Conservation (phyloP, 257 asterid species). For the Solanum gandarillasii region DNA sequence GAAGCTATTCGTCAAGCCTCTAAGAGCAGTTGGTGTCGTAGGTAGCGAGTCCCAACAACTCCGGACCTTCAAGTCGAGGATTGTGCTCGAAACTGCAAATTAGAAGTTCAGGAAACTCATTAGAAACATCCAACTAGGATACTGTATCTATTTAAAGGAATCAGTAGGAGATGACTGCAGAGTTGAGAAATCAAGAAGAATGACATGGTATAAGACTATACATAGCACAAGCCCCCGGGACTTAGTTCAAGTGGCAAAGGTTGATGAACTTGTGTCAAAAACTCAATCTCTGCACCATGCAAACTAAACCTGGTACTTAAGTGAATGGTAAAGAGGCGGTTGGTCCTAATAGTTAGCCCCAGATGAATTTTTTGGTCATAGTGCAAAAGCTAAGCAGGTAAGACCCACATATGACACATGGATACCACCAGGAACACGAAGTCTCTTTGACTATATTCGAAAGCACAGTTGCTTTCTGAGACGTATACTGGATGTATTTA, state of each 20-base stretch:
- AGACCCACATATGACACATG: not conserved
- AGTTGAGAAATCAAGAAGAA: not conserved
- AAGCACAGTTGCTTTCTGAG: not conserved
- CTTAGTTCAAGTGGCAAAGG: not conserved
- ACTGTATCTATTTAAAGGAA: not conserved
- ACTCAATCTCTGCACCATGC: not conserved
- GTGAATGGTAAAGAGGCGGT: not conserved
- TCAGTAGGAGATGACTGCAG: not conserved
- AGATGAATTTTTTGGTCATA: not conserved
- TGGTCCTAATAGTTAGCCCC: not conserved
- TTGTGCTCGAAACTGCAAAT: conserved; percentile 8
- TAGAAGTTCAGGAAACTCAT: not conserved
- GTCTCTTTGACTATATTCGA: not conserved
- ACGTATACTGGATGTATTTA: not conserved
- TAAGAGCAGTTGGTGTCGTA: conserved; percentile 9
- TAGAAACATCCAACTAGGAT: not conserved
- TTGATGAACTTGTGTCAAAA: not conserved
- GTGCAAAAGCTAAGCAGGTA: not conserved
- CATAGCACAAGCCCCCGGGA: not conserved
- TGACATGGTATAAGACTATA: not conserved
- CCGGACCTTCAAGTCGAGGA: conserved; percentile 7
- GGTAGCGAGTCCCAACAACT: conserved; percentile 8
- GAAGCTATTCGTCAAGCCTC: not conserved
- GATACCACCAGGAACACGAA: not conserved
- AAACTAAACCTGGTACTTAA: not conserved